Evolutionary conservation across 371 early-diverging fungal genomes (phyloP).

Genomic region (Apophysomyces sp.): DNA sequence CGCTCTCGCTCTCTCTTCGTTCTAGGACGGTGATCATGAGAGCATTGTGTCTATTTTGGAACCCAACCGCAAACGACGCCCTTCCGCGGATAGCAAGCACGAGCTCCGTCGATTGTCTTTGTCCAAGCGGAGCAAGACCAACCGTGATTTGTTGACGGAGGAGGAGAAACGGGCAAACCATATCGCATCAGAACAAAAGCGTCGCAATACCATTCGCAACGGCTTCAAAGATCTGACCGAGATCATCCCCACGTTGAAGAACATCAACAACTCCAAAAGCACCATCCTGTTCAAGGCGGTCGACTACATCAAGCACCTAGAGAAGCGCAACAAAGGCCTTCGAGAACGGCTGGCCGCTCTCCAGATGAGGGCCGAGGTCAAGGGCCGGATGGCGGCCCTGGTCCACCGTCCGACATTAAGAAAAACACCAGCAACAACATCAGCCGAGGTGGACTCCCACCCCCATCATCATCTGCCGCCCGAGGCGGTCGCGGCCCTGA

Average conservation of each 20-base stretch:
- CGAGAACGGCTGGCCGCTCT: slow-evolving; percentile 54
- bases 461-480: slow-evolving; percentile 10
- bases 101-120: slow-evolving; percentile 6
- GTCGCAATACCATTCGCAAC: slow-evolving; percentile 78
- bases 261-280: slow-evolving; percentile 52
- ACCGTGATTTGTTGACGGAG: background rate
- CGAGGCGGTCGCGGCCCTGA: slow-evolving; percentile 34
- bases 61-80: slow-evolving; percentile 3
- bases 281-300: slow-evolving; percentile 53
- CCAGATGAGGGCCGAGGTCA: slow-evolving; percentile 49
- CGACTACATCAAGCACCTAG: slow-evolving; percentile 43
- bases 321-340: slow-evolving; percentile 49
- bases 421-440: slow-evolving; percentile 1
- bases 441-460: slow-evolving; percentile 1
- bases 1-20: no score
- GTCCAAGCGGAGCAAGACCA: slow-evolving; percentile 5
- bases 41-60: slow-evolving; percentile 1
- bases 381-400: slow-evolving; percentile 22
- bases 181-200: slow-evolving; percentile 87
- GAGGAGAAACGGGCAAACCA: slow-evolving; percentile 85
- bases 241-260: slow-evolving; percentile 73
- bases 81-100: slow-evolving; percentile 3
- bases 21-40: background rate
- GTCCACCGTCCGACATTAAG: background rate
- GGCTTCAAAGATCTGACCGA: slow-evolving; percentile 80